Conservation (phyloP, 2,329 filamentous ascomycete species). For the Aureobasidium uvarum region DNA sequence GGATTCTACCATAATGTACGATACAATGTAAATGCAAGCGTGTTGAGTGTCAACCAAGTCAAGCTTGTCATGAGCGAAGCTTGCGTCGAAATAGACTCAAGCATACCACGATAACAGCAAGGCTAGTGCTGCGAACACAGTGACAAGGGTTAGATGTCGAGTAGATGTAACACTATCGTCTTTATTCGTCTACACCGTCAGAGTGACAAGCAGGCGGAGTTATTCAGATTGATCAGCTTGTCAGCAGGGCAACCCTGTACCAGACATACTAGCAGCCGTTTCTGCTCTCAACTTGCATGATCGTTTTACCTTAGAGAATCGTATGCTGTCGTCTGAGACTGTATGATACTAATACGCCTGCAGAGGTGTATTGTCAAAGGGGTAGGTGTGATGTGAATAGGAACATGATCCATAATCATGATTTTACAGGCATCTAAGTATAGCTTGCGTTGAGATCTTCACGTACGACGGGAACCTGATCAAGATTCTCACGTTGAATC, state of each 20-base stretch:
- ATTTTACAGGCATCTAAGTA: background rate
- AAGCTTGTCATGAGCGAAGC: no score
- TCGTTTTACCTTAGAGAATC: no score
- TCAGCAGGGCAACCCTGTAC: background rate
- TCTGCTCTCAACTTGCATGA: no score
- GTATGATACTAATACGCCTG: no score
- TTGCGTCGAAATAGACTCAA: background rate
- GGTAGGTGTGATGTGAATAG: background rate
- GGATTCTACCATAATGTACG: background rate
- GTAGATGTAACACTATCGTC: no score
- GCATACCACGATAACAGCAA: background rate
- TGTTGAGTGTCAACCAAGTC: background rate
- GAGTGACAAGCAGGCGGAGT: background rate
- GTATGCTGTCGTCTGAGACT: no score
- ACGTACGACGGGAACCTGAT: slow-evolving; percentile 41
- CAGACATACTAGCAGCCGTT: no score
- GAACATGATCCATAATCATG: background rate
- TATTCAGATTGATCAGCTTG: background rate
- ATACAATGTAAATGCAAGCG: no score
- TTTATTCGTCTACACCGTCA: background rate
- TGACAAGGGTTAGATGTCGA: no score
- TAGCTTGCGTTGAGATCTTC: slow-evolving; percentile 12
- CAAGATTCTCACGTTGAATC: slow-evolving; percentile 42
- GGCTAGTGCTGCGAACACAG: no score
- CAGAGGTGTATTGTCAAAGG: background rate